A percentile compares a stretch with the other conserved stretches of the same genome.
Conservation (phyloP, 176 grass and related monocot species). For the Phoenix roebelenii region DNA sequence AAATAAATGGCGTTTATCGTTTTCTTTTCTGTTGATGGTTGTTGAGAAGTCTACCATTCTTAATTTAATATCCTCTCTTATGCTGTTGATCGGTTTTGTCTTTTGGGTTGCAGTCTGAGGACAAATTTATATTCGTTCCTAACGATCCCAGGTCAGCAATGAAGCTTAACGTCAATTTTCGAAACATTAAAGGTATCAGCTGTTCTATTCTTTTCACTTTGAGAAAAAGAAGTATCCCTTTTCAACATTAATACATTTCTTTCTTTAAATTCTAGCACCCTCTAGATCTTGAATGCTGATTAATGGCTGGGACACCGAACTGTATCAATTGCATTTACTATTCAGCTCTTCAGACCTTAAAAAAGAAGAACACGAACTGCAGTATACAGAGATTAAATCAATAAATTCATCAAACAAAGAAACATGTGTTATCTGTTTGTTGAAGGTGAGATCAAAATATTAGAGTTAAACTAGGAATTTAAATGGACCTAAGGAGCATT, state of each 20-base stretch:
- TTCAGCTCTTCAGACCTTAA: too few relatives aligned
- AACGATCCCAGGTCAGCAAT: constrained; percentile 72
- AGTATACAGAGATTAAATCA: too few relatives aligned
- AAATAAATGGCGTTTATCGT: not conserved
- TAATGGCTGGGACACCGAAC: too few relatives aligned
- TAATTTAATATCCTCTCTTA: not conserved
- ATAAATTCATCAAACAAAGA: too few relatives aligned
- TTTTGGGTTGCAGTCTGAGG: constrained; percentile 51
- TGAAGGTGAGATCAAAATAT: too few relatives aligned
- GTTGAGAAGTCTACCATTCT: not conserved
- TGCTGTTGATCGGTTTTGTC: constrained; percentile 10
- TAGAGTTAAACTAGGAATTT: too few relatives aligned
- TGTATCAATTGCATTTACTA: too few relatives aligned
- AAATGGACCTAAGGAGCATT: too few relatives aligned
- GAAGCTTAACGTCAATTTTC: constrained; percentile 84
- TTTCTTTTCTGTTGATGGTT: not conserved
- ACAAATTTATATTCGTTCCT: constrained; percentile 60
- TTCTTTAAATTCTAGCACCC: not conserved
- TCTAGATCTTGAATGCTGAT: too few relatives aligned
- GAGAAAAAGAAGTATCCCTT: not conserved
- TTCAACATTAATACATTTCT: not conserved
- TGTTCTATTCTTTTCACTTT: constrained; percentile 8
- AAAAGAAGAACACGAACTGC: too few relatives aligned
- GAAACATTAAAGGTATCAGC: constrained; percentile 66
- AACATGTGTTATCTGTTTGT: too few relatives aligned